Evolutionary conservation across 768 basidiomycete genomes (phyloP).

Genomic region (Boletellus emodensis): DNA sequence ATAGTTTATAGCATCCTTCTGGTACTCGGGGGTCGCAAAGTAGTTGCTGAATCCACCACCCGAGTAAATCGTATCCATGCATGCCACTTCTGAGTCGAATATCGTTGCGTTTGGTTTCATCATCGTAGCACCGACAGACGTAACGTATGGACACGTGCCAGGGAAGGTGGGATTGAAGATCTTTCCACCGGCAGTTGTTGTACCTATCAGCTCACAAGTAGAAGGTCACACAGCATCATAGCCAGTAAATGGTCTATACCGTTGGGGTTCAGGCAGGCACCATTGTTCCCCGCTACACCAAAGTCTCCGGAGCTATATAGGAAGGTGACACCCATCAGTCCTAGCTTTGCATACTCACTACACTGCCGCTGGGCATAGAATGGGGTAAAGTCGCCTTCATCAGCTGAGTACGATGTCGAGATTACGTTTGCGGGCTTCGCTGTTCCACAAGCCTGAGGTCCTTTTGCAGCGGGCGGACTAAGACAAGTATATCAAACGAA

Average conservation of each 20-base stretch:
- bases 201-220: constrained; percentile 16
- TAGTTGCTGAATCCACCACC: constrained; percentile 38
- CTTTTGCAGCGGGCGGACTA: not conserved
- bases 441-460: constrained; percentile 37
- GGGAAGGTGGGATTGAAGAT: constrained; percentile 44
- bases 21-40: constrained; percentile 41
- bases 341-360: constrained; percentile 44
- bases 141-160: constrained; percentile 42
- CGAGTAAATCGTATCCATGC: constrained; percentile 26
- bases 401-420: constrained; percentile 38
- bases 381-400: constrained; percentile 34
- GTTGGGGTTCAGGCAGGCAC: constrained; percentile 29
- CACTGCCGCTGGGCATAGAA: constrained; percentile 41
- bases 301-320: constrained; percentile 44
- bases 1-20: constrained; percentile 29
- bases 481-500: no score
- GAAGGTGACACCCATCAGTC: constrained; percentile 38
- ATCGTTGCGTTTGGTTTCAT: constrained; percentile 32
- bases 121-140: constrained; percentile 47
- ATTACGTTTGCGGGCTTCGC: constrained; percentile 35
- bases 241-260: constrained; percentile 12
- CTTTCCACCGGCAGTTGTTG: constrained; percentile 19
- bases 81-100: constrained; percentile 27
- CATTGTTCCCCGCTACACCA: constrained; percentile 38
- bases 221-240: no score